phyloP scores from a whole-genome alignment of 441 rosid genomes.

The Populus hybrid region DNA sequence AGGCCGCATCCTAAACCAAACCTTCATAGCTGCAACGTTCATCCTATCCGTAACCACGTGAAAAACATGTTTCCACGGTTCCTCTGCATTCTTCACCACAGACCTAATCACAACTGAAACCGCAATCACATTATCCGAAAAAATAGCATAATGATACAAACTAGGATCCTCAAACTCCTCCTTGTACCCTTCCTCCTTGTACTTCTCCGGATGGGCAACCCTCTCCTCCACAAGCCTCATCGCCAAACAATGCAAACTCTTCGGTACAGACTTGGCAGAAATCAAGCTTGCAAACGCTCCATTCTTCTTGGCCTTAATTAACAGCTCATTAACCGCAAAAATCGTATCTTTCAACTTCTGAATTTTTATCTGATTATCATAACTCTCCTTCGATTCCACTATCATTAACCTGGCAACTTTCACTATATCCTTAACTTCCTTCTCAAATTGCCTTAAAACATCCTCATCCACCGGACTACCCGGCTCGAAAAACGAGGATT shows the following conservation, averaged over 20 bases:
- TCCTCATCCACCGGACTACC: slow-evolving; percentile 66
- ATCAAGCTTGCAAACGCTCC: slow-evolving; percentile 81
- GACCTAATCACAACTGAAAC: slow-evolving; percentile 93
- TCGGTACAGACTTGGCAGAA: slow-evolving; percentile 77
- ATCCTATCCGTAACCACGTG: slow-evolving; percentile 83
- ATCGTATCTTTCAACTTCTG: slow-evolving; percentile 92
- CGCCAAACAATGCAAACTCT: slow-evolving; percentile 88
- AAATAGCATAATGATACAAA: slow-evolving; percentile 76
- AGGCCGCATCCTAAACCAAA: slow-evolving; percentile 93
- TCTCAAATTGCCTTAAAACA: slow-evolving; percentile 68
- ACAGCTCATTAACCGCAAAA: slow-evolving; percentile 71
- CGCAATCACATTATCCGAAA: slow-evolving; percentile 88
- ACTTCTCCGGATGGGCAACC: slow-evolving; percentile 69
- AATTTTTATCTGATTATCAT: slow-evolving; percentile 87
- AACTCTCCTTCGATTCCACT: slow-evolving; percentile 75
- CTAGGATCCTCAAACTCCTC: slow-evolving; percentile 68
- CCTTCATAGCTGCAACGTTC: slow-evolving; percentile 90
- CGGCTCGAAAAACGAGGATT: slow-evolving; percentile 41
- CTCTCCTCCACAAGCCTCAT: slow-evolving; percentile 91
- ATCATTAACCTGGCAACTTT: slow-evolving; percentile 67
- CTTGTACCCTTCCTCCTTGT: slow-evolving; percentile 47
- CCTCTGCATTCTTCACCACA: slow-evolving; percentile 78
- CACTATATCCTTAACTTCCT: slow-evolving; percentile 85
- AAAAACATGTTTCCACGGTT: slow-evolving; percentile 87
- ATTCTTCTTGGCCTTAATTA: slow-evolving; percentile 78